phyloP scores from a whole-genome alignment of 1,284 basidiomycete genomes.

The Phellinidium pouzarii region DNA sequence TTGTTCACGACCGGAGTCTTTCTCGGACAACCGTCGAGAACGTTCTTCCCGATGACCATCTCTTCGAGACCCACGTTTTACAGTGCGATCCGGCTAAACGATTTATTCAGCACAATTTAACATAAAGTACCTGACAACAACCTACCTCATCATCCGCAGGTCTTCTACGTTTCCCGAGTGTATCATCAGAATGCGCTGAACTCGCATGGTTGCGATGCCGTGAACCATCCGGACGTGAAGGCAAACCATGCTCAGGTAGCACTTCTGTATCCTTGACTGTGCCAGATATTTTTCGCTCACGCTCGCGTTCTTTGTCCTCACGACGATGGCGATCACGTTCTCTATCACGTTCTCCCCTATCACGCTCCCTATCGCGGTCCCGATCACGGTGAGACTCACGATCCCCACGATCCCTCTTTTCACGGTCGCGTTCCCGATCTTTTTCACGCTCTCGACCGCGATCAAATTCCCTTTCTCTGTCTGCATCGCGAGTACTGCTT shows the following conservation, averaged over 20 bases:
- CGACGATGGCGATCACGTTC: conserved; percentile 36
- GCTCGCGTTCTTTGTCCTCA: conserved; percentile 26
- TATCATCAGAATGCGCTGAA: conserved; percentile 36
- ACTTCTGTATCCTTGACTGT: conserved; percentile 21
- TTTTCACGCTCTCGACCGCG: conserved; percentile 34
- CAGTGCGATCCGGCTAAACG: conserved; percentile 54
- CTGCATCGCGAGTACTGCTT: conserved; percentile 27
- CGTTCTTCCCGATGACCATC: conserved; percentile 70
- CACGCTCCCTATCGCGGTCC: conserved; percentile 34
- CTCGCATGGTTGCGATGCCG: conserved; percentile 39
- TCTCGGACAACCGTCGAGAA: conserved; percentile 56
- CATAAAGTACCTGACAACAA: conserved; percentile 19
- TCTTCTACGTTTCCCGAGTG: conserved; percentile 62
- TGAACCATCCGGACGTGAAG: conserved; percentile 50
- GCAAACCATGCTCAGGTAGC: conserved; percentile 46
- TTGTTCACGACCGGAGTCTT: conserved; percentile 37
- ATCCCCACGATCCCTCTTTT: conserved; percentile 29
- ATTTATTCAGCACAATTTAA: background rate
- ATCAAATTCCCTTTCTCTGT: conserved; percentile 37
- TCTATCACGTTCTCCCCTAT: conserved; percentile 35
- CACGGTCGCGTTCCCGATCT: conserved; percentile 32
- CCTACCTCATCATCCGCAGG: conserved; percentile 63
- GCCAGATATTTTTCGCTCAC: conserved; percentile 33
- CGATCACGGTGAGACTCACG: conserved; percentile 31
- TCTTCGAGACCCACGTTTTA: conserved; percentile 69